Percentiles rank a stretch among this genome's conserved stretches.
Evolutionary conservation across 2,329 filamentous ascomycete species (phyloP).

Genomic region (Colletotrichum echinochloae): DNA sequence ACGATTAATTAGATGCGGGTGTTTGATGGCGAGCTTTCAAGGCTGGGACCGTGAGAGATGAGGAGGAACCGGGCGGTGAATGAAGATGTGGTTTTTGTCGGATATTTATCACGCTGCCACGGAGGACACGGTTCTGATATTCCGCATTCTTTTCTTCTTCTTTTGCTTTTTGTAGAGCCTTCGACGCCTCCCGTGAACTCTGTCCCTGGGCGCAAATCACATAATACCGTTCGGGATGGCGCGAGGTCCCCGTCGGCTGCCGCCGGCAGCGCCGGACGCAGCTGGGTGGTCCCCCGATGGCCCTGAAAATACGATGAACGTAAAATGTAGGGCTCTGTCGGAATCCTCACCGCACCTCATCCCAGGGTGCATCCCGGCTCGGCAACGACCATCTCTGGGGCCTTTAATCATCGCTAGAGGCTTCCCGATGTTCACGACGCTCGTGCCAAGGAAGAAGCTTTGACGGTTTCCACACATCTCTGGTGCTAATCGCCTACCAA

Average conservation of each 20-base stretch:
- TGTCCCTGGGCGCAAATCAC: neutral
- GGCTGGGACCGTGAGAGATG: neutral
- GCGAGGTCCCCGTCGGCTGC: neutral
- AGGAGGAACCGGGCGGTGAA: neutral
- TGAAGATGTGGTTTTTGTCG: no score
- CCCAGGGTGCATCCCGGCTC: constrained; percentile 27
- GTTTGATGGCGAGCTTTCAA: no score
- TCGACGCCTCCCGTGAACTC: no score
- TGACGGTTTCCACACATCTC: no score
- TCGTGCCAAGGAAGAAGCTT: no score
- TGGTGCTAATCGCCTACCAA: neutral
- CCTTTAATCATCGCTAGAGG: neutral
- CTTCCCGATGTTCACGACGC: neutral
- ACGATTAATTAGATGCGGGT: neutral
- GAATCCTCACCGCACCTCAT: constrained; percentile 23
- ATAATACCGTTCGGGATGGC: neutral
- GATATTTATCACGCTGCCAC: no score
- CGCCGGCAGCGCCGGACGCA: constrained; percentile 7
- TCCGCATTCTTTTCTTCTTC: no score
- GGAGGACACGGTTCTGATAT: no score
- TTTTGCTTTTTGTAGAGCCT: neutral
- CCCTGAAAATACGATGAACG: no score
- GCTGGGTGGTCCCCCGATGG: constrained; percentile 10
- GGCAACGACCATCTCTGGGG: neutral
- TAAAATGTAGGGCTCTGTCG: no score